phyloP scores from a whole-genome alignment of 2,329 filamentous ascomycete species.

The Knoxdaviesia proteae region DNA sequence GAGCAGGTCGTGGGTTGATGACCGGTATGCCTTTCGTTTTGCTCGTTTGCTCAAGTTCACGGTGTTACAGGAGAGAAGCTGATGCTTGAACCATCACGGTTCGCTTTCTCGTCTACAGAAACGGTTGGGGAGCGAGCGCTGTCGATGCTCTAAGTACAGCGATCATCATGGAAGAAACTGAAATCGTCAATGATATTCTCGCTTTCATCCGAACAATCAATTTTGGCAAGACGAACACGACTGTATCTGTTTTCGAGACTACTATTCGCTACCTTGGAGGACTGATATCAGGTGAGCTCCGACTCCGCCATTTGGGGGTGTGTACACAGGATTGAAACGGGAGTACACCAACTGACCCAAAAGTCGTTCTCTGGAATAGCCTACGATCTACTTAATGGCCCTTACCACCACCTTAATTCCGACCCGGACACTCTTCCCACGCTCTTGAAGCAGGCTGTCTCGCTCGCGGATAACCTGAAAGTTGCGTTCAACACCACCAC shows the following conservation, averaged over 20 bases:
- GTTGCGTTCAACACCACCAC: slow-evolving; percentile 60
- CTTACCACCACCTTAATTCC: slow-evolving; percentile 28
- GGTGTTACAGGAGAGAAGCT: too few relatives aligned
- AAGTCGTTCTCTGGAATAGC: slow-evolving; percentile 14
- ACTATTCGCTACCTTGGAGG: slow-evolving; percentile 77
- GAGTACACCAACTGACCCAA: not conserved
- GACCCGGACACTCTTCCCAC: slow-evolving; percentile 25
- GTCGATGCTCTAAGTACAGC: slow-evolving; percentile 67
- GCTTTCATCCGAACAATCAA: slow-evolving; percentile 50
- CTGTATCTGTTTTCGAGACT: slow-evolving; percentile 69
- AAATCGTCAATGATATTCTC: slow-evolving; percentile 51
- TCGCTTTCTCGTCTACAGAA: slow-evolving; percentile 23
- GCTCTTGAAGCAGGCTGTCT: slow-evolving; percentile 45
- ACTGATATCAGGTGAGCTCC: slow-evolving; percentile 41
- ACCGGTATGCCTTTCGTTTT: slow-evolving; percentile 30
- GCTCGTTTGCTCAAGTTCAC: not conserved
- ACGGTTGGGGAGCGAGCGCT: slow-evolving; percentile 68
- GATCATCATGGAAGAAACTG: slow-evolving; percentile 48
- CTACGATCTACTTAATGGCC: slow-evolving; percentile 53
- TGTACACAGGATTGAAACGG: not conserved
- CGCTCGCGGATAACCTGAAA: slow-evolving; percentile 50
- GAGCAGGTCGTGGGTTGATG: slow-evolving; percentile 42
- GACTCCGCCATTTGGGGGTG: not conserved
- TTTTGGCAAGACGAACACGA: slow-evolving; percentile 25
- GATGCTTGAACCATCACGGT: too few relatives aligned